Conservation (phyloP, 2,329 filamentous ascomycete genomes). For the Ophiostoma novo-ulmi region DNA sequence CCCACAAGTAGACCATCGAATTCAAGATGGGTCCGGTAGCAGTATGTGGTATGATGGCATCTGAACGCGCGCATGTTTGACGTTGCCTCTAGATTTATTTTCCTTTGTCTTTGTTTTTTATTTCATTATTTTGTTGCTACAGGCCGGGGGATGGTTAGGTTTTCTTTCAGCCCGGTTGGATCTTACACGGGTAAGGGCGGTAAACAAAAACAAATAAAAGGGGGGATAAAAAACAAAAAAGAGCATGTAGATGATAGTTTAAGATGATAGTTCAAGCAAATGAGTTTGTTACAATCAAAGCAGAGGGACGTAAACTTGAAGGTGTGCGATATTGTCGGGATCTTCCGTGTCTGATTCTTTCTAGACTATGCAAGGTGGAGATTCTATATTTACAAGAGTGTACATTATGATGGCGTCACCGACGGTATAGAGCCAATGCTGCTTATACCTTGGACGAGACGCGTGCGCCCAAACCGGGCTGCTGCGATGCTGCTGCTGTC, state of each 20-base stretch:
- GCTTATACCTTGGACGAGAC: constrained; percentile 18
- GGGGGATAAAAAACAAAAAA: neutral
- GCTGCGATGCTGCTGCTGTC: constrained; percentile 1
- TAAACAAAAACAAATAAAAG: neutral
- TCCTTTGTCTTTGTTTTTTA: neutral
- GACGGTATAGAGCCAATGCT: neutral
- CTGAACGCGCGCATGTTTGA: neutral
- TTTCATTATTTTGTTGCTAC: neutral
- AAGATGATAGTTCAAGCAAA: neutral
- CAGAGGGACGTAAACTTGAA: neutral
- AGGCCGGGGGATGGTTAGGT: neutral
- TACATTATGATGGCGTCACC: neutral
- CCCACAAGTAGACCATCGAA: constrained; percentile 25
- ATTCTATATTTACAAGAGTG: constrained; percentile 15
- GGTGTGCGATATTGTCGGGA: neutral
- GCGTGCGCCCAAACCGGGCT: constrained; percentile 15
- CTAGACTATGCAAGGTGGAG: constrained; percentile 10
- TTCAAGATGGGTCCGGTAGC: neutral
- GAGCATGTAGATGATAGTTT: constrained; percentile 1
- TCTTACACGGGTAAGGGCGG: neutral
- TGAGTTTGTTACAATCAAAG: neutral
- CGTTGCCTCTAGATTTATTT: constrained; percentile 1
- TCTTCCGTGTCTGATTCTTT: neutral
- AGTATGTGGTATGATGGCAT: constrained; percentile 8
- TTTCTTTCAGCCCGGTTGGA: neutral